Conservation (phyloP, 805 yeast species). For the Teunomyces tritomae region DNA sequence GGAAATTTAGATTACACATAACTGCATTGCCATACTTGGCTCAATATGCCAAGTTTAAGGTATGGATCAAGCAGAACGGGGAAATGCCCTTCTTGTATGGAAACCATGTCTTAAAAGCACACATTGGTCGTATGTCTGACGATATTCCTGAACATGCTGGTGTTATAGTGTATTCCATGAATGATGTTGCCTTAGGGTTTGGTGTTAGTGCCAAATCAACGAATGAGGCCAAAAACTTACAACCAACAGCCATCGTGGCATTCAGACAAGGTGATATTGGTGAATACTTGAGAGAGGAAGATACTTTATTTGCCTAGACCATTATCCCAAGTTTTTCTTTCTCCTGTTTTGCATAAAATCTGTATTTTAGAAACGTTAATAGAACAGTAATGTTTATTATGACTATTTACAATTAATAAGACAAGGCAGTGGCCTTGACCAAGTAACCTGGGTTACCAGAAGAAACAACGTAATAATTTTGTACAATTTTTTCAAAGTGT, state of each 20-base stretch:
- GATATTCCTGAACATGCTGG: constrained; percentile 99
- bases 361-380: constrained; percentile 3
- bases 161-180: constrained; percentile 86
- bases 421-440: constrained; percentile 28
- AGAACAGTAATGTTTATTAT: constrained; percentile 1
- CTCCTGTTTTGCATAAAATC: constrained; percentile 1
- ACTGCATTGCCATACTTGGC: constrained; percentile 85
- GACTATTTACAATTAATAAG: constrained; percentile 6
- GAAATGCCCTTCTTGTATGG: constrained; percentile 98
- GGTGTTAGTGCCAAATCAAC: constrained; percentile 94
- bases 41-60: constrained; percentile 84
- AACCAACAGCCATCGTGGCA: constrained; percentile 92
- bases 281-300: constrained; percentile 96
- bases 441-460: constrained; percentile 41
- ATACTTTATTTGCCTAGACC: constrained; percentile 77
- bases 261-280: constrained; percentile 98
- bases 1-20: constrained; percentile 91
- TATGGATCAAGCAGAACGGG: constrained; percentile 96
- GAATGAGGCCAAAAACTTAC: constrained; percentile 78
- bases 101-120: constrained; percentile 94
- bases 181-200: constrained; percentile 89
- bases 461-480: constrained; percentile 31
- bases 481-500: constrained; percentile 28
- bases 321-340: neutral
- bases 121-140: constrained; percentile 93